Evolutionary conservation across 2,329 filamentous ascomycete genomes (phyloP).

Genomic region (Pyrenophora tritici-repentis): DNA sequence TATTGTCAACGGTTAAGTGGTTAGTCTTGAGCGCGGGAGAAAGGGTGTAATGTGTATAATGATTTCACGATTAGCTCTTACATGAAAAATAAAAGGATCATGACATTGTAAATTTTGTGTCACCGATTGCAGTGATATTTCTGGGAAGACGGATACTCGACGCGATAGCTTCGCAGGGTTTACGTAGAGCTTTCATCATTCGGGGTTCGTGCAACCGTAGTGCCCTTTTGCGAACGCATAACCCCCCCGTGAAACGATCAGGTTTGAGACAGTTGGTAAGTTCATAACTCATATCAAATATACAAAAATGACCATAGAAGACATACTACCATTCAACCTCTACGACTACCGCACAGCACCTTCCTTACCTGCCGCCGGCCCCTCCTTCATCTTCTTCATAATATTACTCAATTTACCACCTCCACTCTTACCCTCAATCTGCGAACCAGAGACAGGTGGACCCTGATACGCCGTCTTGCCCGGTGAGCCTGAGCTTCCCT

Average conservation of each 20-base stretch:
- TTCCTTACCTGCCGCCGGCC: slow-evolving; percentile 21
- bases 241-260: too few species aligned
- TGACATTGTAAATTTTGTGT: background rate
- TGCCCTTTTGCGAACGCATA: too few species aligned
- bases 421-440: slow-evolving; percentile 27
- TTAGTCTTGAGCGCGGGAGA: too few species aligned
- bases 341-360: slow-evolving; percentile 6
- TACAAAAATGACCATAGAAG: too few species aligned
- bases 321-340: too few species aligned
- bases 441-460: slow-evolving; percentile 30
- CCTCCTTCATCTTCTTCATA: slow-evolving; percentile 43
- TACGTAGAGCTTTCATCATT: too few species aligned
- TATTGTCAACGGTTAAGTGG: slow-evolving; percentile 39
- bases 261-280: too few species aligned
- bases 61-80: slow-evolving; percentile 5
- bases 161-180: background rate
- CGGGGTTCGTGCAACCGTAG: too few species aligned
- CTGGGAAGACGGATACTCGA: background rate
- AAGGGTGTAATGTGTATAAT: background rate
- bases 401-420: slow-evolving; percentile 38
- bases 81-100: background rate
- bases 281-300: too few species aligned
- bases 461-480: slow-evolving; percentile 22
- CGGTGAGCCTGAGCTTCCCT: background rate
- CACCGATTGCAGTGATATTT: background rate